These are phyloP conservation scores for Yarrowia yakushimensis DNA, from an alignment of 805 yeast species.

Conservation along the genomic window DNA sequence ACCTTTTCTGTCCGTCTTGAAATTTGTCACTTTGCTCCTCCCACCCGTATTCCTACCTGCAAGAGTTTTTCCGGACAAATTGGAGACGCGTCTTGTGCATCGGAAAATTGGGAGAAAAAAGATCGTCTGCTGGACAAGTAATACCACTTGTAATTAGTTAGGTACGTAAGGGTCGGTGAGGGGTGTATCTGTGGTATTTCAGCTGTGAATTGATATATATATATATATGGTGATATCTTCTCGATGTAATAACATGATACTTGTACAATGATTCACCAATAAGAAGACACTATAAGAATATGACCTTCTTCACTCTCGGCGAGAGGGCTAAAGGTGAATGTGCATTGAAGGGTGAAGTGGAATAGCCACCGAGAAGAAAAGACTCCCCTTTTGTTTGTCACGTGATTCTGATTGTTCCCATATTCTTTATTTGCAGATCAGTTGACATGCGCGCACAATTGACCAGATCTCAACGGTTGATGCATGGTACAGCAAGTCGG, in stretches of 20 bases:
- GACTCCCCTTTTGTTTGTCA: background rate
- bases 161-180: too few relatives aligned
- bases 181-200: background rate
- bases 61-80: slow-evolving; percentile 9
- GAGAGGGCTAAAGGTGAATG: too few relatives aligned
- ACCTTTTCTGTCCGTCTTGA: too few relatives aligned
- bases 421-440: background rate
- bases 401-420: background rate
- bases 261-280: too few relatives aligned
- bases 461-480: background rate
- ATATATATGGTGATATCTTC: too few relatives aligned
- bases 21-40: background rate
- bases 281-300: background rate
- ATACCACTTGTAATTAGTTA: too few relatives aligned
- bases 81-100: background rate
- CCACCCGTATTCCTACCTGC: background rate
- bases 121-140: background rate
- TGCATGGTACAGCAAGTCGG: too few relatives aligned
- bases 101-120: background rate
- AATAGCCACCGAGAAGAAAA: background rate
- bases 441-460: too few relatives aligned
- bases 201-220: too few relatives aligned
- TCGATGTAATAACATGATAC: too few relatives aligned
- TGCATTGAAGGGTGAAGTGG: too few relatives aligned
- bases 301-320: too few relatives aligned